These are phyloP conservation scores for Globisporangium canariense DNA, from an alignment of 352 stramenopile genomes.

Conservation along the genomic window DNA sequence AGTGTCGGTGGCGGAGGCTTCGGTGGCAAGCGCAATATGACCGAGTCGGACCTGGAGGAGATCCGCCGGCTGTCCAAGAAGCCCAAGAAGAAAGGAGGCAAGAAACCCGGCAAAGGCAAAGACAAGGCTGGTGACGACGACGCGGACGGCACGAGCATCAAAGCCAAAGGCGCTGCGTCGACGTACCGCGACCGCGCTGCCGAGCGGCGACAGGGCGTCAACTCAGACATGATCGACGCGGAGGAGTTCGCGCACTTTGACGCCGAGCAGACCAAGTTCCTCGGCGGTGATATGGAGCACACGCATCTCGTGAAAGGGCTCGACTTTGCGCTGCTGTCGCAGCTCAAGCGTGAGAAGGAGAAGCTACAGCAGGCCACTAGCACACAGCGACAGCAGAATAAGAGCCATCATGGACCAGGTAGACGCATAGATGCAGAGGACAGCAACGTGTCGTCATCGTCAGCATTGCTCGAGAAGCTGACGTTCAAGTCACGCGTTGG, in stretches of 20 bases:
- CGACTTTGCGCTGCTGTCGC: conserved; percentile 83
- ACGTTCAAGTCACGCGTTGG: conserved; percentile 61
- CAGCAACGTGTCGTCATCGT: background rate
- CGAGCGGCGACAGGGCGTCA: conserved; percentile 41
- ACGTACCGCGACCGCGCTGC: conserved; percentile 66
- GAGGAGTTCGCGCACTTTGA: conserved; percentile 56
- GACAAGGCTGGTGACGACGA: conserved; percentile 1
- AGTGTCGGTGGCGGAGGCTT: conserved; percentile 19
- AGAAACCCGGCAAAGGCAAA: conserved; percentile 34
- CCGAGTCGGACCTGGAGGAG: conserved; percentile 41
- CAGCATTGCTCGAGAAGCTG: conserved; percentile 23
- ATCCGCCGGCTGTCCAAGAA: conserved; percentile 63
- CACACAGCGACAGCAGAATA: conserved; percentile 16
- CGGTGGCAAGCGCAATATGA: conserved; percentile 57
- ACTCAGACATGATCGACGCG: conserved; percentile 41
- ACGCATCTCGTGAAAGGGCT: conserved; percentile 89
- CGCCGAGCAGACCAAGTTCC: conserved; percentile 78
- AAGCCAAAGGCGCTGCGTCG: conserved; percentile 3
- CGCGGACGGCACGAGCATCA: background rate
- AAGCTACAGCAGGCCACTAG: conserved; percentile 37
- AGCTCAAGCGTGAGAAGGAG: conserved; percentile 80
- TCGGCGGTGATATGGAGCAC: conserved; percentile 79
- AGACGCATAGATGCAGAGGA: background rate
- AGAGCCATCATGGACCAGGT: conserved; percentile 1
- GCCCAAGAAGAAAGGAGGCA: conserved; percentile 44